Percentiles rank a stretch among this genome's conserved stretches.
Evolutionary conservation across 2,329 filamentous ascomycete species (phyloP).

Genomic region (Claviceps paspali): DNA sequence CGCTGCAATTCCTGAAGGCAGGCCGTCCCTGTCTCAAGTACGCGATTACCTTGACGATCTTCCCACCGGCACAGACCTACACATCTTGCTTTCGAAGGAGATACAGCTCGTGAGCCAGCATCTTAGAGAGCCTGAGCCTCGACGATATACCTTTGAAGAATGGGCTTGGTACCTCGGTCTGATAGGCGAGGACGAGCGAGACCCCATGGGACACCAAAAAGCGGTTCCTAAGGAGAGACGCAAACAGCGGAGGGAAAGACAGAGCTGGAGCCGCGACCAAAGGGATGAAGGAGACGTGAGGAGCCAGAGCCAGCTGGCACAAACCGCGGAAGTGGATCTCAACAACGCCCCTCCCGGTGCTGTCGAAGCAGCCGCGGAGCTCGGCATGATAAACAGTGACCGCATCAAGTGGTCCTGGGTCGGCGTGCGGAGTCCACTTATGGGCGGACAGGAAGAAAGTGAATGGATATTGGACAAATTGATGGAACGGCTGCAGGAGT

Average conservation of each 20-base stretch:
- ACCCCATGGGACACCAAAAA: slow-evolving; percentile 33
- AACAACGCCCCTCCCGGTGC: slow-evolving; percentile 1
- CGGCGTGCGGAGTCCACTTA: slow-evolving; percentile 50
- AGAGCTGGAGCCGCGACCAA: slow-evolving; percentile 1
- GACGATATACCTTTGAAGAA: slow-evolving; percentile 64
- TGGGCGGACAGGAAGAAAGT: slow-evolving; percentile 52
- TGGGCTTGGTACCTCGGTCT: slow-evolving; percentile 76
- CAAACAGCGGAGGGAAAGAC: slow-evolving; percentile 4
- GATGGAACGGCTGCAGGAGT: slow-evolving; percentile 33
- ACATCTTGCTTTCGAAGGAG: slow-evolving; percentile 53
- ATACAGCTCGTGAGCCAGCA: slow-evolving; percentile 49
- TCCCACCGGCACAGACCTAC: slow-evolving; percentile 34
- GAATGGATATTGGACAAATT: slow-evolving; percentile 60
- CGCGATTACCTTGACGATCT: slow-evolving; percentile 23
- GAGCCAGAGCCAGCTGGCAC: not conserved
- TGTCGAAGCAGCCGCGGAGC: slow-evolving; percentile 2
- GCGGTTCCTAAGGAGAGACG: slow-evolving; percentile 14
- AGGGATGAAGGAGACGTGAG: not conserved
- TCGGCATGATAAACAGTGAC: slow-evolving; percentile 14
- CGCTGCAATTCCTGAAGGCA: slow-evolving; percentile 5
- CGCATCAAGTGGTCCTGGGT: slow-evolving; percentile 54
- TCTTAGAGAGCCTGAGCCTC: slow-evolving; percentile 43
- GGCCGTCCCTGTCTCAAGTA: slow-evolving; percentile 19
- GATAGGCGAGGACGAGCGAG: slow-evolving; percentile 50
- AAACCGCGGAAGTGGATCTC: not conserved